Base-by-base conservation (phyloP, 1,284 basidiomycete genomes). In the Papiliotrema terrestris region DNA sequence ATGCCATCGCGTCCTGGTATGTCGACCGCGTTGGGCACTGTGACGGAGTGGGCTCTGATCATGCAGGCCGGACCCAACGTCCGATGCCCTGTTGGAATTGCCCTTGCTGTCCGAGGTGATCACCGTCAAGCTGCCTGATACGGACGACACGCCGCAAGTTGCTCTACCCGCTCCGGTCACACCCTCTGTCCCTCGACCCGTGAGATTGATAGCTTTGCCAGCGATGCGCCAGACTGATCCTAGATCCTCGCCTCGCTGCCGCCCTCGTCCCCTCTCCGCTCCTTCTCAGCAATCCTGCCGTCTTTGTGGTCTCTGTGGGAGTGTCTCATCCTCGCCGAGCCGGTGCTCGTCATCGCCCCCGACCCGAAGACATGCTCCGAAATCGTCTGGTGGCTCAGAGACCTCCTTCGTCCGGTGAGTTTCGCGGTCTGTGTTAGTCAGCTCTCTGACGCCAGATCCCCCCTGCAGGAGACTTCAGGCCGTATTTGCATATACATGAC, bases 401-500 rank as follows among this genome's bases (percentile, higher is more conserved):
- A 96, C 71, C 78, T 98, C 2, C 73, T 97, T 11, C 83, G 90
- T 29, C 95, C 95, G 1, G 89, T 90, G 67, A 59, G 83, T 26
- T 9, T 8, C 71, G 29, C 14, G 3, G 8, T 38, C 29, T 23
- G 55, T 46, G 15, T 36, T n/a, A 45, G 17, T 3, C 13, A 4
- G 13, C 2, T 17, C n/a, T 36, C 42, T 56, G 25, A 36, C 13
- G 22, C 14, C 61, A 91, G 87, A 86, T 97, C 26, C 91, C 91
- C 0, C 81, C 90, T 19, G 85, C 87, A 0, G 85, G 85, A 2
- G 94, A 98, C 70, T 86, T 91, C 65, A 82, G 94, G 8, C 95
- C 94, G 0, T 98, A 95, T 73, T 89, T 98, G 63, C 96, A 93
- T 17, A 93, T 98, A 58, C 94, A 97, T 71, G 95, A 98, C 66